phyloP scores from a whole-genome alignment of 2,329 filamentous ascomycete species.

The Periconia digitata region DNA sequence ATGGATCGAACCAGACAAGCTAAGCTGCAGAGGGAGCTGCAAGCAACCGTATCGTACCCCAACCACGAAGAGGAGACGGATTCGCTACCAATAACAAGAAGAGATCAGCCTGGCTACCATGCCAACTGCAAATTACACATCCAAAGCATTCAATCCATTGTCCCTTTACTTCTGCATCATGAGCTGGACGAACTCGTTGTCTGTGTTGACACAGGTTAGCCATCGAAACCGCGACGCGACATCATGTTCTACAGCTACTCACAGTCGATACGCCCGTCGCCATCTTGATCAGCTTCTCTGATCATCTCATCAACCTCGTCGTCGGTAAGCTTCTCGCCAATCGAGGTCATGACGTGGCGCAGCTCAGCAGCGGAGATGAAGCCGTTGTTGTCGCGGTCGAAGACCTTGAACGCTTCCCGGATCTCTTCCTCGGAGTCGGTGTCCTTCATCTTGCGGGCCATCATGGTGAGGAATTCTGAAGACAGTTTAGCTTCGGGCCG shows the following conservation, averaged over 20 bases:
- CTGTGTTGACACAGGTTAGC: conserved; percentile 30
- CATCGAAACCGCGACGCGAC: background rate
- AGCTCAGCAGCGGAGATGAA: conserved; percentile 66
- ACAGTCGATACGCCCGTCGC: conserved; percentile 67
- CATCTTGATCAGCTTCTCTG: conserved; percentile 65
- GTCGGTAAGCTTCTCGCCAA: conserved; percentile 65
- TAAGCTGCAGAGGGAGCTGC: conserved; percentile 21
- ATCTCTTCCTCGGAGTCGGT: conserved; percentile 66
- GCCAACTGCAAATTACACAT: conserved; percentile 32
- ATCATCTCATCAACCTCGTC: conserved; percentile 69
- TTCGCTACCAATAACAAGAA: conserved; percentile 33
- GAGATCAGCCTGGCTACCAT: conserved; percentile 28
- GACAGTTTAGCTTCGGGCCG: conserved; percentile 7
- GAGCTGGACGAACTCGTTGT: conserved; percentile 59
- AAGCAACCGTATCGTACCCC: conserved; percentile 22
- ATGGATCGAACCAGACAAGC: conserved; percentile 18
- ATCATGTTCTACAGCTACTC: conserved; percentile 22
- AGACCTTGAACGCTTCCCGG: conserved; percentile 66
- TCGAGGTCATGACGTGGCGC: conserved; percentile 64
- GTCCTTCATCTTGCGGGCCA: conserved; percentile 64
- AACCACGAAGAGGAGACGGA: conserved; percentile 18
- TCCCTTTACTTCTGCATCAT: conserved; percentile 58
- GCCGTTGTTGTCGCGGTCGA: conserved; percentile 67
- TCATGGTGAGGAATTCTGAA: conserved; percentile 66
- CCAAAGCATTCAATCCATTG: conserved; percentile 23